These are phyloP conservation scores for Lachancea dasiensis DNA, from an alignment of 805 yeast species.

Conservation along the genomic window DNA sequence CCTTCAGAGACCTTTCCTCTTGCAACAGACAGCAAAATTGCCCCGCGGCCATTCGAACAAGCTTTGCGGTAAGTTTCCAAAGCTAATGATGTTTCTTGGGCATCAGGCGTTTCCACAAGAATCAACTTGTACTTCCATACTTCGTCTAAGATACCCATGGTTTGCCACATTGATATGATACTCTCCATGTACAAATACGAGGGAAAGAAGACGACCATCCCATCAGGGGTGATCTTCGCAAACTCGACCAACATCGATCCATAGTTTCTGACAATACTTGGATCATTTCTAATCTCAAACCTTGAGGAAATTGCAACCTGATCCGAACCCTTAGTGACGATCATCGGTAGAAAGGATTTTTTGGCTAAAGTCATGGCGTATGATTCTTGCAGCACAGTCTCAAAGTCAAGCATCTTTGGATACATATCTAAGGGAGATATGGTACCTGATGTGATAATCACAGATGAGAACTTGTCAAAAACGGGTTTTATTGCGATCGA, in stretches of 20 bases:
- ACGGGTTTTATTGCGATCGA: slow-evolving; percentile 97
- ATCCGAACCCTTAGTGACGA: slow-evolving; percentile 95
- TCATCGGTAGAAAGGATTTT: slow-evolving; percentile 88
- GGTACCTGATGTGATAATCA: slow-evolving; percentile 94
- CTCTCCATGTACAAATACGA: slow-evolving; percentile 97
- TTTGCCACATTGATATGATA: slow-evolving; percentile 97
- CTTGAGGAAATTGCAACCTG: slow-evolving; percentile 96
- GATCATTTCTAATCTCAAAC: slow-evolving; percentile 95
- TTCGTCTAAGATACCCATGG: slow-evolving; percentile 95
- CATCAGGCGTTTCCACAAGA: slow-evolving; percentile 97
- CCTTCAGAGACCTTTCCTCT: slow-evolving; percentile 99
- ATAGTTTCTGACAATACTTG: slow-evolving; percentile 94
- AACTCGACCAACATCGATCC: slow-evolving; percentile 90
- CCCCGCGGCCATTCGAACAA: slow-evolving; percentile 96
- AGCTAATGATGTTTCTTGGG: slow-evolving; percentile 95
- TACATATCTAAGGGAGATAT: slow-evolving; percentile 98
- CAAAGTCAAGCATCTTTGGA: slow-evolving; percentile 92
- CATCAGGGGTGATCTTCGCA: slow-evolving; percentile 95
- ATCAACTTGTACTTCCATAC: slow-evolving; percentile 97
- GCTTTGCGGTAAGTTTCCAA: slow-evolving; percentile 94
- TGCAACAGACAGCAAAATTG: slow-evolving; percentile 91
- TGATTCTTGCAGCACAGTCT: slow-evolving; percentile 89
- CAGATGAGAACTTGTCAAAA: slow-evolving; percentile 86
- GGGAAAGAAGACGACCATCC: slow-evolving; percentile 96
- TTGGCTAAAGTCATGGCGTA: slow-evolving; percentile 94